Evolutionary conservation across 768 basidiomycete species (phyloP).

Genomic region (Terana coerulea): DNA sequence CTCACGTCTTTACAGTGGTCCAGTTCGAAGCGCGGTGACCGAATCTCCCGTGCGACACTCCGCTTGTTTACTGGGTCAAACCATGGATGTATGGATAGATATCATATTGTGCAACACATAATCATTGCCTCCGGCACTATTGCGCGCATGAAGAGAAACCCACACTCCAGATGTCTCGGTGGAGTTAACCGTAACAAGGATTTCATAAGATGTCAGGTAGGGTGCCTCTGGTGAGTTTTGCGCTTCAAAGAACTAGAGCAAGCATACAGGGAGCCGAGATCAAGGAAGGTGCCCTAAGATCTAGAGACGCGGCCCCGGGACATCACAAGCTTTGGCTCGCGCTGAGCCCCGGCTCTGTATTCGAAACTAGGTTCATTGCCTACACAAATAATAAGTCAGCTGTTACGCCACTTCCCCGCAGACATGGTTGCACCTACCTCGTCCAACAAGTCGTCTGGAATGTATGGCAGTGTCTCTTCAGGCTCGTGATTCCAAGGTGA

Average conservation of each 20-base stretch:
- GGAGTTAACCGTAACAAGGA: not conserved
- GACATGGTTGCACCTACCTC: slow-evolving; percentile 38
- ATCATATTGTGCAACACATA: not conserved
- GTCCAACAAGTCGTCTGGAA: slow-evolving; percentile 54
- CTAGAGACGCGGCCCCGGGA: not conserved
- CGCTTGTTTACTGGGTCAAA: not conserved
- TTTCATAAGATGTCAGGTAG: not conserved
- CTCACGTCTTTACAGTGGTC: slow-evolving; percentile 48
- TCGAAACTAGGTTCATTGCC: not conserved
- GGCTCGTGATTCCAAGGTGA: slow-evolving; percentile 51
- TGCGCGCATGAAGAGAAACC: too few relatives aligned
- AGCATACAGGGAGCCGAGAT: too few relatives aligned
- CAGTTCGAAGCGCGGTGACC: slow-evolving; percentile 78
- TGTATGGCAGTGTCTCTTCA: slow-evolving; percentile 57
- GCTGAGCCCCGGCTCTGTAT: not conserved
- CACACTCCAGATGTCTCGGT: too few relatives aligned
- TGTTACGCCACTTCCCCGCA: too few relatives aligned
- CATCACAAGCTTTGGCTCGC: slow-evolving; percentile 7
- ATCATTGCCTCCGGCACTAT: too few relatives aligned
- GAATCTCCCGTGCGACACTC: not conserved
- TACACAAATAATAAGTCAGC: not conserved
- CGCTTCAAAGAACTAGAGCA: too few relatives aligned
- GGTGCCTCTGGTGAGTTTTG: too few relatives aligned
- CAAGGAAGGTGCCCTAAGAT: too few relatives aligned
- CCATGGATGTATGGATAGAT: not conserved